phyloP scores from a whole-genome alignment of 805 yeast species.

The Groenewaldozyma tartarivorans region DNA sequence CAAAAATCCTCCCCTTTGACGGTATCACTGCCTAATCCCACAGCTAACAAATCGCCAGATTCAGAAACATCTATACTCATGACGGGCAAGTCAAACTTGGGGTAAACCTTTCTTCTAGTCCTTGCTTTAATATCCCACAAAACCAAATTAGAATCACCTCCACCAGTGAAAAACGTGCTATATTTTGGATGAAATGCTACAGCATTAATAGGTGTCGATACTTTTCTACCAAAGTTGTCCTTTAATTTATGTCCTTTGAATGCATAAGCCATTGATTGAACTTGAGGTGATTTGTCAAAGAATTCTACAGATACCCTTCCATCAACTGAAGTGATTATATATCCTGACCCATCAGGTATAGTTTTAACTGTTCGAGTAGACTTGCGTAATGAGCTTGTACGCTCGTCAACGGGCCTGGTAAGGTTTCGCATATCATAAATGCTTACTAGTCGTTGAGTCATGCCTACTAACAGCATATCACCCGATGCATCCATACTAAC shows the following conservation, averaged over 20 bases:
- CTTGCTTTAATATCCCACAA: slow-evolving; percentile 41
- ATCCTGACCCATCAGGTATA: slow-evolving; percentile 45
- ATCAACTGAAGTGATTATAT: slow-evolving; percentile 66
- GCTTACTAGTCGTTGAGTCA: slow-evolving; percentile 43
- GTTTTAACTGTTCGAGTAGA: slow-evolving; percentile 47
- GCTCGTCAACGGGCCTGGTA: slow-evolving; percentile 36
- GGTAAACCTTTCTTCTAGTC: slow-evolving; percentile 36
- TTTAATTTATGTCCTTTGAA: slow-evolving; percentile 64
- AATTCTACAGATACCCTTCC: slow-evolving; percentile 73
- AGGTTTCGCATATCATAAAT: slow-evolving; percentile 46
- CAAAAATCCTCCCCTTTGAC: too few relatives aligned
- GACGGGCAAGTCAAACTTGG: slow-evolving; percentile 30
- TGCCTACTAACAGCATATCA: slow-evolving; percentile 41
- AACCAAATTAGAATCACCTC: slow-evolving; percentile 42
- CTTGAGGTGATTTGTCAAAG: slow-evolving; percentile 40
- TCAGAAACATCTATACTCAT: slow-evolving; percentile 31
- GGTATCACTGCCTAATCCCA: slow-evolving; percentile 44
- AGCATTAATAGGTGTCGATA: slow-evolving; percentile 45
- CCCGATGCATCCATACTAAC: slow-evolving; percentile 49
- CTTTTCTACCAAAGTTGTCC: slow-evolving; percentile 32
- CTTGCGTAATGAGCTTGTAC: slow-evolving; percentile 58
- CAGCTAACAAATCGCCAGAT: slow-evolving; percentile 29
- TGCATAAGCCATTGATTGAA: slow-evolving; percentile 48
- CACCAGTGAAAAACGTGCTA: slow-evolving; percentile 40
- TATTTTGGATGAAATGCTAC: slow-evolving; percentile 33